Base-by-base conservation (phyloP, 345 rosid species). In the Euphorbia tirucalli region DNA sequence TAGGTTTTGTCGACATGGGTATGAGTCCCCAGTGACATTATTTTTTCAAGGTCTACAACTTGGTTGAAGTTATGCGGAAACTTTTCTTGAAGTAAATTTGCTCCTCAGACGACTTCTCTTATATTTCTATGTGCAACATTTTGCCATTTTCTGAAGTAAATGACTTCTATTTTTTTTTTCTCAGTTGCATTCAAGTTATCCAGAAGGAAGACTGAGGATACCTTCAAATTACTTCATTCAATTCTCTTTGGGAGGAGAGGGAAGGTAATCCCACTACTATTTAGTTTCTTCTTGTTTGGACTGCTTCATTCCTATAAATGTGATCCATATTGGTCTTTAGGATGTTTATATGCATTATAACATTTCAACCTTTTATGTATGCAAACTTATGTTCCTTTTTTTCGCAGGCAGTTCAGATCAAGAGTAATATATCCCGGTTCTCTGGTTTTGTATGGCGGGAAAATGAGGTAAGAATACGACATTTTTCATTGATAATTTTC, bases 401-500 rank as follows among this genome's bases (percentile, higher is more conserved):
- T 66, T 79, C 76, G 84, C 92, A 94, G 99, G 97, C 97, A 43
- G 60, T 83, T 76, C 91, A 90, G 80, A 70, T 94, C 77, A 94
- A 88, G 92, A 83, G 86, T 66, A 86, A 94, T 77, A 83, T 94
- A 75, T 83, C 87, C 28, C 87, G 89, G 59, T 94, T 94, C 77
- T 92, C 99, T 81, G 99, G 99, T 66, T 94, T 84, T 83, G 90
- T 83, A 37, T 92, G 97, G 99, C 93, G 79, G 71, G 93, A 84
- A 66, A 83, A 94, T 79, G 97, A 90, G 97, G 99, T 94, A 79
- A 66, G 56, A 37, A 49, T 18, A 18, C 43, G 32, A 54, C 52
- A 58, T 13, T 39, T 67, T 43, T 52, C 31, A 67, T 49, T 8
- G 56, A 60, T 11, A 25, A 28, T 30, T 16, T 48, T 19, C 16